Percentiles rank a stretch among this genome's conserved stretches.
phyloP scores from a whole-genome alignment of 2,329 filamentous ascomycete genomes.

The Mycosphaerella sp. region DNA sequence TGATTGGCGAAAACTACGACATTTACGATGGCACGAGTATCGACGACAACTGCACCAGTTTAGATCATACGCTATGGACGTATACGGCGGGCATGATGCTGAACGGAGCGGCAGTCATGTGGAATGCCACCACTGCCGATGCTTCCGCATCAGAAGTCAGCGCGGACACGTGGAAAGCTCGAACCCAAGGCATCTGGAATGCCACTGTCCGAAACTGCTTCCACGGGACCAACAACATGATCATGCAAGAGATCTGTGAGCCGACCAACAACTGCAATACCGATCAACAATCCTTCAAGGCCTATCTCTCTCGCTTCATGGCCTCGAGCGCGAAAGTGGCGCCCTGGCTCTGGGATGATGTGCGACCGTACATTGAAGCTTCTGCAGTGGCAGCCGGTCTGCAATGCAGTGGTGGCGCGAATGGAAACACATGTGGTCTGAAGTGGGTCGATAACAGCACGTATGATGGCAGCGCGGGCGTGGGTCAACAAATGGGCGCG shows the following conservation, averaged over 20 bases:
- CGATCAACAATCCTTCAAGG: constrained; percentile 35
- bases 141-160: constrained; percentile 2
- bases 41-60: constrained; percentile 39
- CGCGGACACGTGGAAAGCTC: constrained; percentile 20
- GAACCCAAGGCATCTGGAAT: constrained; percentile 23
- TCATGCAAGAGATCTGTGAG: constrained; percentile 45
- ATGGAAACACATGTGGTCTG: constrained; percentile 42
- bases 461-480: constrained; percentile 45
- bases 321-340: constrained; percentile 52
- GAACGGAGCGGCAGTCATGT: constrained; percentile 41
- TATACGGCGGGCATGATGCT: constrained; percentile 42
- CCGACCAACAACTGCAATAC: constrained; percentile 36
- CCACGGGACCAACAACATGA: constrained; percentile 26
- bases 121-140: constrained; percentile 19
- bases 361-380: constrained; percentile 49
- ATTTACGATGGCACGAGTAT: constrained; percentile 45
- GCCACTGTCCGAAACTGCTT: constrained; percentile 37
- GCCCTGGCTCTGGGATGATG: constrained; percentile 46
- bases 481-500: constrained; percentile 53
- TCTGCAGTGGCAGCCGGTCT: constrained; percentile 51
- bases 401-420: constrained; percentile 45
- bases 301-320: constrained; percentile 41
- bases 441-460: constrained; percentile 35
- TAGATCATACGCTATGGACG: constrained; percentile 45
- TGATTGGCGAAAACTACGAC: constrained; percentile 50